phyloP scores from a whole-genome alignment of 2,329 filamentous ascomycete genomes.

The Cordyceps javanica region DNA sequence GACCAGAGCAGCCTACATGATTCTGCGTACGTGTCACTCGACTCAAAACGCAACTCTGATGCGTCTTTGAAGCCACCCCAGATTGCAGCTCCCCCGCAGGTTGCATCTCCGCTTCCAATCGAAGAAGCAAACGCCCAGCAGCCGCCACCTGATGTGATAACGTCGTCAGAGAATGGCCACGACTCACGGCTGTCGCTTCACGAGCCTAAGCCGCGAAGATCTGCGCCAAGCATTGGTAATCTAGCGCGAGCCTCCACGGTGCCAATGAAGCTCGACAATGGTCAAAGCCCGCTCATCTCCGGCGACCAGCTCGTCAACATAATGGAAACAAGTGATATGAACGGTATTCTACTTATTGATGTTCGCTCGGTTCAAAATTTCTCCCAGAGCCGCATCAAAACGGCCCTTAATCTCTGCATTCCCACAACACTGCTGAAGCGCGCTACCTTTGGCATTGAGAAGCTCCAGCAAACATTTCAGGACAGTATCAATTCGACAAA shows the following conservation, averaged over 20 bases:
- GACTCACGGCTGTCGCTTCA: constrained; percentile 51
- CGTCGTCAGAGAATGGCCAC: constrained; percentile 38
- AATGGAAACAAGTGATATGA: constrained; percentile 35
- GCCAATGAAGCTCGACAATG: constrained; percentile 42
- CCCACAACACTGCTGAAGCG: constrained; percentile 90
- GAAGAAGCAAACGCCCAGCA: constrained; percentile 18
- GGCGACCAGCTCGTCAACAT: constrained; percentile 50
- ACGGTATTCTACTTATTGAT: constrained; percentile 66
- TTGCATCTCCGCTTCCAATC: constrained; percentile 32
- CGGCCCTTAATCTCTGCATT: constrained; percentile 89
- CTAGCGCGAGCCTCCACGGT: constrained; percentile 42
- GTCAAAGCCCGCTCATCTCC: constrained; percentile 46
- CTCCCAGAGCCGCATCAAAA: constrained; percentile 63
- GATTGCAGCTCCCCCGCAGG: constrained; percentile 36
- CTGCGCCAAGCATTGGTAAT: constrained; percentile 22
- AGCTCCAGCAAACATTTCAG: constrained; percentile 81
- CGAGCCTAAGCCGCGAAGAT: constrained; percentile 36
- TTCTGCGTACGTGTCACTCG: constrained; percentile 48
- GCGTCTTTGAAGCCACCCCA: constrained; percentile 37
- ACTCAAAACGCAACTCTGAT: constrained; percentile 48
- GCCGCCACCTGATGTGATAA: constrained; percentile 12
- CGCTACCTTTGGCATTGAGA: constrained; percentile 82
- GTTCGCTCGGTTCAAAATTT: constrained; percentile 83
- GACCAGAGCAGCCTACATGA: constrained; percentile 43
- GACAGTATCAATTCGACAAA: constrained; percentile 60